These are phyloP conservation scores for Bolboschoenoplectus hybrid DNA, from an alignment of 202 grass and related monocot genomes.

Conservation along the genomic window DNA sequence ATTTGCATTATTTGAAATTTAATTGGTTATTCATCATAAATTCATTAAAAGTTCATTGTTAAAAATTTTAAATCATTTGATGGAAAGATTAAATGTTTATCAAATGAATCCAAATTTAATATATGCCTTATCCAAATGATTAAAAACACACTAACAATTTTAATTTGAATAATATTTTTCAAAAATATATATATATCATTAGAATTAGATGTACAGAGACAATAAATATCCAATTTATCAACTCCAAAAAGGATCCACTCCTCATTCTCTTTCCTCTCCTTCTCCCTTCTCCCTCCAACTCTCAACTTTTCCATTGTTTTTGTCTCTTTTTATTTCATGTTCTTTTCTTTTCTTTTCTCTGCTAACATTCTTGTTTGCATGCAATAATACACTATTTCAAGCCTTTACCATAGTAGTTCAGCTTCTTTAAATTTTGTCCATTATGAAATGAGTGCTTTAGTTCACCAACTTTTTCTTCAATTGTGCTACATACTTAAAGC, in stretches of 20 bases:
- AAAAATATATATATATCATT: too few relatives aligned
- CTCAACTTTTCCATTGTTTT: background rate
- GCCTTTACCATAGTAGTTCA: conserved; percentile 11
- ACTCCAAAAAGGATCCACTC: background rate
- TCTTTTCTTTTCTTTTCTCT: background rate
- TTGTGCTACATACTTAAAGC: background rate
- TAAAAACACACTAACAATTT: too few relatives aligned
- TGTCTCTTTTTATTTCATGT: background rate
- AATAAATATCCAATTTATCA: background rate
- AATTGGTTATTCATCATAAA: too few relatives aligned
- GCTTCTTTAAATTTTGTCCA: background rate
- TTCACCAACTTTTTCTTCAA: conserved; percentile 21
- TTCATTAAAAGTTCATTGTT: too few relatives aligned
- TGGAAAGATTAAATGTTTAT: too few relatives aligned
- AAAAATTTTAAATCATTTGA: too few relatives aligned
- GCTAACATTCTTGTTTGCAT: background rate
- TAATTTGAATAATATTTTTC: too few relatives aligned
- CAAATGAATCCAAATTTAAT: too few relatives aligned
- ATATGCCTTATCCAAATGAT: too few relatives aligned
- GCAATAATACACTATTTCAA: background rate
- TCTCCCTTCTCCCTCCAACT: background rate
- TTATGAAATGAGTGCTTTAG: conserved; percentile 15
- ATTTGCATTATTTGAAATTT: too few relatives aligned
- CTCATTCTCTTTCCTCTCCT: background rate
- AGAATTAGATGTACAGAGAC: too few relatives aligned